Percentiles rank a stretch among this genome's conserved stretches.
Evolutionary conservation across 768 basidiomycete genomes (phyloP).

Genomic region (Podaxis sp.): DNA sequence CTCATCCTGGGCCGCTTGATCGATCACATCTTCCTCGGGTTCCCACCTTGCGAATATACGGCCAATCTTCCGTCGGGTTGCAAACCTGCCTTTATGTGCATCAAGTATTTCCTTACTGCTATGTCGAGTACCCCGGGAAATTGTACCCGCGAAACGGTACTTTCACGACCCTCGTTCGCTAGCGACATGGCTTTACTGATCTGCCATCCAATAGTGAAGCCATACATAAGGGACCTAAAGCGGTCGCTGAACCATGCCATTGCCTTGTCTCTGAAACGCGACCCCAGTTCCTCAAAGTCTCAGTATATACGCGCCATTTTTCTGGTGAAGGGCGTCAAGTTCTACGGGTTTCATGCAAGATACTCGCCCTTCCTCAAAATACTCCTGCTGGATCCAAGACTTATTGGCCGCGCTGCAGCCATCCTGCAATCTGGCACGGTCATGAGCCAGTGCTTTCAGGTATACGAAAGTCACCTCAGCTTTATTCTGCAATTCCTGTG

Average conservation of each 20-base stretch:
- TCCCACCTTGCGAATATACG: slow-evolving; percentile 85
- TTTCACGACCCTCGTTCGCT: slow-evolving; percentile 6
- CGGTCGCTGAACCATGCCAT: slow-evolving; percentile 84
- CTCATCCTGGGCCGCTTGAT: slow-evolving; percentile 59
- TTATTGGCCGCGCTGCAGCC: slow-evolving; percentile 64
- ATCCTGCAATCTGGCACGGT: slow-evolving; percentile 81
- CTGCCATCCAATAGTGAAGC: slow-evolving; percentile 50
- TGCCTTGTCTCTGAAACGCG: slow-evolving; percentile 72
- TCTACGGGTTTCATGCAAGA: slow-evolving; percentile 89
- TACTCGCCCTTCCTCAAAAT: slow-evolving; percentile 90
- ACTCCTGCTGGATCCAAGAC: slow-evolving; percentile 62
- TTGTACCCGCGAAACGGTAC: slow-evolving; percentile 62
- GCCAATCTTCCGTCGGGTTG: slow-evolving; percentile 69
- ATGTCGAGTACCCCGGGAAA: slow-evolving; percentile 72
- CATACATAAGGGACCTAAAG: slow-evolving; percentile 64
- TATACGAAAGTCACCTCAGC: slow-evolving; percentile 89
- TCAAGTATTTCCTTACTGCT: slow-evolving; percentile 93
- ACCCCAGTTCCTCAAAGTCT: slow-evolving; percentile 52
- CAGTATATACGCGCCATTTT: slow-evolving; percentile 72
- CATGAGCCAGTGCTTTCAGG: slow-evolving; percentile 70
- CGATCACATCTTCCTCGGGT: slow-evolving; percentile 56
- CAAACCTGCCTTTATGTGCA: slow-evolving; percentile 88
- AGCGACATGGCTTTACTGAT: slow-evolving; percentile 1
- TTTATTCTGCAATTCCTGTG: slow-evolving; percentile 89
- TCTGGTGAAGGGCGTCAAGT: slow-evolving; percentile 90